Base-by-base conservation (phyloP, 257 asterid species). In the Plantago elongata region DNA sequence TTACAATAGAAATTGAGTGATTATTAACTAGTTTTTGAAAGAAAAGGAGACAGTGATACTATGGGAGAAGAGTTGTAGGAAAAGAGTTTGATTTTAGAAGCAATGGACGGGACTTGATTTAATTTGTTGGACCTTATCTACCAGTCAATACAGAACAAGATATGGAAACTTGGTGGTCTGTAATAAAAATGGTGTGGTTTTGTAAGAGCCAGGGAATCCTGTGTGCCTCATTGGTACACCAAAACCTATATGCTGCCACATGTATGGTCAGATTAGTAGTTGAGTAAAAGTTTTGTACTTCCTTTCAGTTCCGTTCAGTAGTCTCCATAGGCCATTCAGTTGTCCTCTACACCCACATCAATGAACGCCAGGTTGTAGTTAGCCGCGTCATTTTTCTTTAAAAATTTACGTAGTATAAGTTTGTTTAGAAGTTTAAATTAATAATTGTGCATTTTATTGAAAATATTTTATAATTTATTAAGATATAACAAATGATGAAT, bases 141-240 rank as follows among this genome's bases (percentile, higher is more conserved):
- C 13, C 71, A n/a, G 54, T 48, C 18, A 46, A 45, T 3, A 42
- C 34, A 56, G 29, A 9, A 46, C 65, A 16, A 14, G 62, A 62
- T 42, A 62, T 42, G 72, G 29, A 14, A 60, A 59, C 46, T 75
- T 61, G 76, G 77, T 77, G 83, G 83, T 58, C 51, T 68, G 66
- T 71, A 61, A 64, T 67, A 15, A 62, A 68, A 61, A 9, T 43
- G 79, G 83, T 74, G 80, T 70, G 80, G 65, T 51, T 61, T 60
- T 37, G 22, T 38, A 4, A 22, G 67, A 61, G 70, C 85, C 82
- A 75, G 63, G 77, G 52, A 70, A 74, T 54, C 58, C 40, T 22
- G 37, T 52, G 58, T 11, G 22, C 5, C 59, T 54, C 59, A 54
- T 5, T 54, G 5, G 9, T 7, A 11, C 18, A 9, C 11, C 12